Conservation (phyloP, 1,284 basidiomycete species). For the Trichosporon inkin region DNA sequence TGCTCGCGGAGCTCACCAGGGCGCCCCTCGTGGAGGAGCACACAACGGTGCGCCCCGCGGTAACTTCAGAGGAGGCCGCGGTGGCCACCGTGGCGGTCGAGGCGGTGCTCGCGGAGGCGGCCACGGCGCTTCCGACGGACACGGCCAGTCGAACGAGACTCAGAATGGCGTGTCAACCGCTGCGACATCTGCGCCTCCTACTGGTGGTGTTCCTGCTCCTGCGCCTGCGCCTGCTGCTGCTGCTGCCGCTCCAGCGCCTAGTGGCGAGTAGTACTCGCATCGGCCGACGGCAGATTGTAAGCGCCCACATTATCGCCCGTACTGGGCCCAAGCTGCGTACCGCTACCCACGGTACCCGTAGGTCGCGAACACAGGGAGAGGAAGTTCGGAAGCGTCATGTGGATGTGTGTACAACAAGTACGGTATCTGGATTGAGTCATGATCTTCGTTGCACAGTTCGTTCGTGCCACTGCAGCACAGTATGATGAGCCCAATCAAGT, state of each 20-base stretch:
- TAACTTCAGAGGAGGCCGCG: conserved; percentile 2
- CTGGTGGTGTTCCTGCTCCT: conserved; percentile 6
- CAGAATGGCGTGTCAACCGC: neutral
- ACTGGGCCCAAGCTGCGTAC: too few relatives aligned
- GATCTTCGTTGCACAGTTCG: too few relatives aligned
- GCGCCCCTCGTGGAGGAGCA: neutral
- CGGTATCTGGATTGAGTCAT: too few relatives aligned
- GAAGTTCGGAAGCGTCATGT: too few relatives aligned
- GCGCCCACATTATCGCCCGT: too few relatives aligned
- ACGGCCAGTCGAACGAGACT: neutral
- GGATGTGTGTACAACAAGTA: too few relatives aligned
- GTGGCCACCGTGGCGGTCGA: conserved; percentile 4
- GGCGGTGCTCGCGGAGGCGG: conserved; percentile 10
- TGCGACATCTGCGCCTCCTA: neutral
- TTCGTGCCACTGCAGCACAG: too few relatives aligned
- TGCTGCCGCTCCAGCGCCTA: neutral
- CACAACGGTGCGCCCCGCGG: neutral
- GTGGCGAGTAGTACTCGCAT: neutral
- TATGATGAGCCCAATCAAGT: neutral
- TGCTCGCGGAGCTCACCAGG: conserved; percentile 8
- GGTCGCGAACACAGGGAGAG: too few relatives aligned
- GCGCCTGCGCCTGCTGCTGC: conserved; percentile 1
- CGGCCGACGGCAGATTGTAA: neutral
- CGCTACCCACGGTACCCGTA: too few relatives aligned
- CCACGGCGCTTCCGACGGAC: neutral